Conservation (phyloP, 2,329 filamentous ascomycete genomes). For the Colletotrichum liriopes region DNA sequence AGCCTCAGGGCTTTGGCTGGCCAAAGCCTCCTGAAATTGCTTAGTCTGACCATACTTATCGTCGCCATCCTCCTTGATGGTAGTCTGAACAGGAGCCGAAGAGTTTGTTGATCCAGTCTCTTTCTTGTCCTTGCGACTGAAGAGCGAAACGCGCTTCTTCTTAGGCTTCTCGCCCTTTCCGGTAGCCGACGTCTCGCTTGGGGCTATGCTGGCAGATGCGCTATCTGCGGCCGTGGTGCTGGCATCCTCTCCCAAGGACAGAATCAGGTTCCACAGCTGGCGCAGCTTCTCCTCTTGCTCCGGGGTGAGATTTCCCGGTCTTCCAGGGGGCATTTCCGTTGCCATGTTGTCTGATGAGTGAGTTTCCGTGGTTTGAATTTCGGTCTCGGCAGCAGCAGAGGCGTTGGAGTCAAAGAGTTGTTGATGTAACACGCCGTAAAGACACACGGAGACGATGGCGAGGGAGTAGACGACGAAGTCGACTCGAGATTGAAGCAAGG, state of each 20-base stretch:
- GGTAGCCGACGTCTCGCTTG: slow-evolving; percentile 49
- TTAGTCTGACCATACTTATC: slow-evolving; percentile 96
- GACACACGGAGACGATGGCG: slow-evolving; percentile 37
- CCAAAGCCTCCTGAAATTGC: slow-evolving; percentile 86
- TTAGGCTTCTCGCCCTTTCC: slow-evolving; percentile 72
- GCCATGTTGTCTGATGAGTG: slow-evolving; percentile 54
- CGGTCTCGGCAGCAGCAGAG: slow-evolving; percentile 5
- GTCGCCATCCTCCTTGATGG: slow-evolving; percentile 70
- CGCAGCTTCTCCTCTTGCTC: slow-evolving; percentile 92
- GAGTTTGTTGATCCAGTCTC: slow-evolving; percentile 58
- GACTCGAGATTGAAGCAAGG: slow-evolving; percentile 38
- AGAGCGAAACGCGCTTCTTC: slow-evolving; percentile 81
- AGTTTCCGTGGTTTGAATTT: neutral
- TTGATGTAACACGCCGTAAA: slow-evolving; percentile 36
- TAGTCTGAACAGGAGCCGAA: slow-evolving; percentile 53
- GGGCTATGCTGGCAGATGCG: slow-evolving; percentile 47
- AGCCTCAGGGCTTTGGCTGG: slow-evolving; percentile 82
- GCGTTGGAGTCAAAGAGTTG: neutral
- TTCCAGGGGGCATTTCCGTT: slow-evolving; percentile 72
- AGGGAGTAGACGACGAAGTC: slow-evolving; percentile 33
- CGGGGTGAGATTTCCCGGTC: slow-evolving; percentile 87
- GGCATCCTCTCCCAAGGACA: slow-evolving; percentile 70
- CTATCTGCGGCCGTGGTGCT: slow-evolving; percentile 45
- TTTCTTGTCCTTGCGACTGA: slow-evolving; percentile 75
- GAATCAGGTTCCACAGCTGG: slow-evolving; percentile 85